These are phyloP conservation scores for Claviceps maximensis DNA, from an alignment of 2,329 filamentous ascomycete species.

Conservation along the genomic window DNA sequence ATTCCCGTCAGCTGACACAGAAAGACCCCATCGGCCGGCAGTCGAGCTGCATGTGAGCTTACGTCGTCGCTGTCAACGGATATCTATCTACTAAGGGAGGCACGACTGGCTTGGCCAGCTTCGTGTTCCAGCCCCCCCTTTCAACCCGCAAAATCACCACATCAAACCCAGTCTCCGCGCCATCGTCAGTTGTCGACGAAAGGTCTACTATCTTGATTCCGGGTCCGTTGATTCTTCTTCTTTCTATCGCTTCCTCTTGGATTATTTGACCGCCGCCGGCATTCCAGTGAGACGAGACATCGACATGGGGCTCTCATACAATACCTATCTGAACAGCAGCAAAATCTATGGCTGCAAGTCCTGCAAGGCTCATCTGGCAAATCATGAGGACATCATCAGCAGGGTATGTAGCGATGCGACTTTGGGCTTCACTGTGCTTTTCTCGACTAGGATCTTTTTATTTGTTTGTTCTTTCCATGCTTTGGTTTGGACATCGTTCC, in stretches of 20 bases:
- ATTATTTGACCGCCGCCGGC: background rate
- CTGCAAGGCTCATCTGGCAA: constrained; percentile 91
- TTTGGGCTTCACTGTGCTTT: background rate
- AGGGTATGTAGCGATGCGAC: constrained; percentile 43
- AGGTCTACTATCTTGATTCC: background rate
- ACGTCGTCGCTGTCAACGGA: background rate
- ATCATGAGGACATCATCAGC: constrained; percentile 93
- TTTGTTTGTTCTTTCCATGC: background rate
- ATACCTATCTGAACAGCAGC: constrained; percentile 73
- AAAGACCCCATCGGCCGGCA: background rate
- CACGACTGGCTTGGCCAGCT: constrained; percentile 1
- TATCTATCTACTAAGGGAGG: background rate
- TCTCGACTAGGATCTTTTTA: background rate
- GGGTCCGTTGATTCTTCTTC: background rate
- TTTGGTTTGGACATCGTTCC: background rate
- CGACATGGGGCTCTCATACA: constrained; percentile 77
- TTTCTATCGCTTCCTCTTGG: background rate
- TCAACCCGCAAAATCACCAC: background rate
- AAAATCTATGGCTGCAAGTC: constrained; percentile 88
- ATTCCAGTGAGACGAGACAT: background rate
- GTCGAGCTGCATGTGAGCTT: background rate
- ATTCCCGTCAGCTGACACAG: background rate
- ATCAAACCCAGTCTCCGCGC: background rate
- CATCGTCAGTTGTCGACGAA: background rate
- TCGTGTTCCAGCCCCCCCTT: background rate